Percentiles rank a stretch among this genome's conserved stretches.
Evolutionary conservation across 108 stramenopile genomes (phyloP).

Genomic region (Skeletonema costatum): DNA sequence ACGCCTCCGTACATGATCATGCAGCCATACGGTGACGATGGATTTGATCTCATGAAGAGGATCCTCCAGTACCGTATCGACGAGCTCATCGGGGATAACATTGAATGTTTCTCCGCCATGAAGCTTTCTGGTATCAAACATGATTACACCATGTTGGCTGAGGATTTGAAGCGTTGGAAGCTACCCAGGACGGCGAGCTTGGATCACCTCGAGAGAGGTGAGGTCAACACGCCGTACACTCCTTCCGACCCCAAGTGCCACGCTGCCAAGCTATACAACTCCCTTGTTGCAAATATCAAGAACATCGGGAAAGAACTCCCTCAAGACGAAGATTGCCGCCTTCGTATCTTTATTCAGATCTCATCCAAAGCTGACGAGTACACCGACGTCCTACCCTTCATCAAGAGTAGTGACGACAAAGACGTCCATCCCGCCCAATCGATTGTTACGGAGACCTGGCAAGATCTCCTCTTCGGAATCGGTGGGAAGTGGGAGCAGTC

Average conservation of each 20-base stretch:
- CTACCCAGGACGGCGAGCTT: constrained; percentile 32
- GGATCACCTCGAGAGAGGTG: constrained; percentile 27
- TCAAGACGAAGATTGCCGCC: neutral
- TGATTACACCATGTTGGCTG: constrained; percentile 4
- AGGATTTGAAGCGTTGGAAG: constrained; percentile 8
- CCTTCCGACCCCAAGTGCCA: neutral
- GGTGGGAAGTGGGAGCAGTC: neutral
- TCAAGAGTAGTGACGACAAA: neutral
- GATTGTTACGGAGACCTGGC: neutral
- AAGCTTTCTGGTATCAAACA: constrained; percentile 2
- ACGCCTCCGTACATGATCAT: constrained; percentile 31
- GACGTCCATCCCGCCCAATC: neutral
- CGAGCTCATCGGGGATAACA: neutral
- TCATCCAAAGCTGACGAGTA: neutral
- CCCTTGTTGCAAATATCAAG: neutral
- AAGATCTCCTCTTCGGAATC: neutral
- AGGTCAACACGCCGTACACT: constrained; percentile 27
- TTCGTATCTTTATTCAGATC: neutral
- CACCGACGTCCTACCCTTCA: neutral
- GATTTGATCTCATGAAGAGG: constrained; percentile 18
- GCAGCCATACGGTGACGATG: constrained; percentile 27
- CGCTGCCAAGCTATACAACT: neutral
- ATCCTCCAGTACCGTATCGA: constrained; percentile 19
- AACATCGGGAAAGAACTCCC: neutral
- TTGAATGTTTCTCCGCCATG: constrained; percentile 4